Base-by-base conservation (phyloP, 1,284 basidiomycete species). In the Xanthoconium separans region DNA sequence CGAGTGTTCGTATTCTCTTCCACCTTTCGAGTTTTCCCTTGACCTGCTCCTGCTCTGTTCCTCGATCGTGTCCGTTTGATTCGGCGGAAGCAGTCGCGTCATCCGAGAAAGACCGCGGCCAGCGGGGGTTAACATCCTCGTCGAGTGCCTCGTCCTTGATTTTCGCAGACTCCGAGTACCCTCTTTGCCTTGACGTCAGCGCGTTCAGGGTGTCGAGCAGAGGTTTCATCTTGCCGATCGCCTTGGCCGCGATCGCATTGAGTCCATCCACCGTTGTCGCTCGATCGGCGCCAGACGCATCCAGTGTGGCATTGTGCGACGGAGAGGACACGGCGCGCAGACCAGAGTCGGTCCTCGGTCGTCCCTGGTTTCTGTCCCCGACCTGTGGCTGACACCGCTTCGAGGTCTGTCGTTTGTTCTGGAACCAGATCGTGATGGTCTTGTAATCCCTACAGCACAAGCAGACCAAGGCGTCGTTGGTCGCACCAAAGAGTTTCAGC, bases 381-480 rank as follows among this genome's bases (percentile, higher is more conserved):
- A 49, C 22, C 8, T 27, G 47, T n/a, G 39, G 51, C 46, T 59
- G 60, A 51, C 69, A 68, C 58, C 73, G 76, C 58, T 77, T 79
- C 45, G 72, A 53, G 42, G 70, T 74, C 55, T 79, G 74, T 10
- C 78, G 76, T 62, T 74, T 79, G 60, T 80, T 79, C 65, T 79
- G 77, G 59, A 78, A 79, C 77, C 77, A 79, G 39, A 80, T 74
- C 50, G 75, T 79, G 56, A 80, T 63, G 10, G 77, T 75, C 65
- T 78, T 80, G 61, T 77, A 62, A 47, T 78, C 74, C 68, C 54
- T 58, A 27, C 6, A 7, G 27, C 27, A 27, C 27, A 27, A 7
- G 27, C 27, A 27, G 27, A 27, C 27, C 27, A 27, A 27, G 4
- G 27, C 27, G 6, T 27, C 27, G 27, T 27, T 27, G 27, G 27